phyloP scores from a whole-genome alignment of 306 rosid species.

The Citrullus mucosospermus region DNA sequence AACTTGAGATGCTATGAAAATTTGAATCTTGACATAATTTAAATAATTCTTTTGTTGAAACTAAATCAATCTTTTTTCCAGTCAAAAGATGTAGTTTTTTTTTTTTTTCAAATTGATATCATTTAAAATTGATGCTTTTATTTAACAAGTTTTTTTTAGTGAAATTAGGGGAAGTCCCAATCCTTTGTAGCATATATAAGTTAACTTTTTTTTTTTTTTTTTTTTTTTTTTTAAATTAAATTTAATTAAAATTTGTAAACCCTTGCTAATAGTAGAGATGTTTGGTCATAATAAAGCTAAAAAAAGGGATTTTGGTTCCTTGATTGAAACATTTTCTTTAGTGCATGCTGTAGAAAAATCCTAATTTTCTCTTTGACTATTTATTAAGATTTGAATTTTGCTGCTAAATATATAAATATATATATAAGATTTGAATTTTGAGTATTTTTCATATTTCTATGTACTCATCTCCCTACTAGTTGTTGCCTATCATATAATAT shows the following conservation, averaged over 20 bases:
- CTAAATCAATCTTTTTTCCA: neutral
- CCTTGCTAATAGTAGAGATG: neutral
- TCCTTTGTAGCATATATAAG: neutral
- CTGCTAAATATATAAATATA: no score
- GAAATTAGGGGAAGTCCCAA: neutral
- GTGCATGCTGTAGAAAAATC: neutral
- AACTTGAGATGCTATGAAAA: neutral
- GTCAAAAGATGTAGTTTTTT: neutral
- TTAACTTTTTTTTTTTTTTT: neutral
- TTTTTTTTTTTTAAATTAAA: no score
- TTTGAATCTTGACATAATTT: neutral
- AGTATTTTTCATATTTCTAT: no score
- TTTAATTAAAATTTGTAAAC: no score
- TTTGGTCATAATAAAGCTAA: neutral
- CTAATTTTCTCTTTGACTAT: neutral
- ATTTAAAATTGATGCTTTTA: neutral
- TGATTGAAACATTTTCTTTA: neutral
- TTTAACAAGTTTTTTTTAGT: neutral
- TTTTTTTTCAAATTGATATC: neutral
- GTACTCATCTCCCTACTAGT: no score
- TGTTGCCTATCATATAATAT: neutral
- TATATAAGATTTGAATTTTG: no score
- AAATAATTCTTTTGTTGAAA: neutral
- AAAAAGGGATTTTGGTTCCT: neutral
- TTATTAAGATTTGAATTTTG: neutral